These are phyloP conservation scores for Monosiga brevicollis DNA, from an alignment of 78 protist species.

Conservation along the genomic window DNA sequence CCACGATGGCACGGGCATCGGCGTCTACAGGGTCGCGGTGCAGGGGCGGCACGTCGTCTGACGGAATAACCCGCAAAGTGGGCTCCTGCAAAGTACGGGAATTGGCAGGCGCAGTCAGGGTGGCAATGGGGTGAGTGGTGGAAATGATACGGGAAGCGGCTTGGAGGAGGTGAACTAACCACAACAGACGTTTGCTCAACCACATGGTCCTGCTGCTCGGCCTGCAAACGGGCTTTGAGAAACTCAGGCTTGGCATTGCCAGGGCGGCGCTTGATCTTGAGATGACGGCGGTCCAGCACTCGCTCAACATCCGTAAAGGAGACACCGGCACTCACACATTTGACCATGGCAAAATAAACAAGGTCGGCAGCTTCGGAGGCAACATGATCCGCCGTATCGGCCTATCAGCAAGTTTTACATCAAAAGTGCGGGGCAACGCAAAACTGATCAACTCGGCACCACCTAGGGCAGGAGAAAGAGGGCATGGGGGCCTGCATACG, in stretches of 20 bases:
- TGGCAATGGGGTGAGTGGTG: no score
- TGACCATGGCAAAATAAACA: slow-evolving; percentile 33
- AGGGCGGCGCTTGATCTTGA: slow-evolving; percentile 25
- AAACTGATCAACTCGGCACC: no score
- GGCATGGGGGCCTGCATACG: neutral
- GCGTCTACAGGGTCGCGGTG: neutral
- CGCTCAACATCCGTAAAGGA: slow-evolving; percentile 27
- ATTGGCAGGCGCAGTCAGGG: no score
- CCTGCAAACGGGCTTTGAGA: neutral
- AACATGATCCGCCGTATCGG: neutral
- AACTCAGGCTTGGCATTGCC: slow-evolving; percentile 26
- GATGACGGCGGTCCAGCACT: slow-evolving; percentile 10
- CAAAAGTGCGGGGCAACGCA: no score
- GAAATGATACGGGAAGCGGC: no score
- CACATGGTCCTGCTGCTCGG: neutral
- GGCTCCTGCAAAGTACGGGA: no score
- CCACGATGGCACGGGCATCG: neutral
- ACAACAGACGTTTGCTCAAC: no score
- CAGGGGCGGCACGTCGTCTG: neutral
- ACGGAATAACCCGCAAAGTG: neutral
- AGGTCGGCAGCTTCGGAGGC: slow-evolving; percentile 61
- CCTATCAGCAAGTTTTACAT: no score
- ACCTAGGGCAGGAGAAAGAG: neutral
- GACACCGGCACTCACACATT: slow-evolving; percentile 14
- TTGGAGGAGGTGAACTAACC: no score